phyloP scores from a whole-genome alignment of 768 basidiomycete genomes.

The Serendipita sp. region DNA sequence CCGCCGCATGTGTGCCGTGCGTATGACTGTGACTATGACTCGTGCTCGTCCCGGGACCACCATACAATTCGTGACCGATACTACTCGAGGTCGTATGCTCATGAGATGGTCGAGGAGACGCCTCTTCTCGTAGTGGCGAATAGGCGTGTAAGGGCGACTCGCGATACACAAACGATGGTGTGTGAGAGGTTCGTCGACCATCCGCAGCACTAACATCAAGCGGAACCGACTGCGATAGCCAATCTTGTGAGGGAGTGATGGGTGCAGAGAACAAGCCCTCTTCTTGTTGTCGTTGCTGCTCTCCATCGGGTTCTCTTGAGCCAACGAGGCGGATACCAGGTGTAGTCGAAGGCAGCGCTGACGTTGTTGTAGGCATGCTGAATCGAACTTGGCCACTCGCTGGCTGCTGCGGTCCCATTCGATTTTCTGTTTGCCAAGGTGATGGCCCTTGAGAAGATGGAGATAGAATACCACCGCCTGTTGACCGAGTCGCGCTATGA shows the following conservation, averaged over 20 bases:
- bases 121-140: neutral
- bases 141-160: neutral
- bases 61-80: neutral
- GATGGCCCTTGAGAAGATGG: neutral
- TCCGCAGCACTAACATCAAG: neutral
- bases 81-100: no score
- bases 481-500: neutral
- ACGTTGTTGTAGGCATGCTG: neutral
- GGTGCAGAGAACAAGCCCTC: neutral
- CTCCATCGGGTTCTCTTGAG: no score
- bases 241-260: neutral
- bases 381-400: neutral
- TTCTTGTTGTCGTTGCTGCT: neutral
- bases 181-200: neutral
- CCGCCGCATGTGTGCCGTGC: neutral
- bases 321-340: slow-evolving; percentile 1
- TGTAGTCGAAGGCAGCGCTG: neutral
- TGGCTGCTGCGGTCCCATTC: neutral
- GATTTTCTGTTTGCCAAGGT: neutral
- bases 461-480: neutral
- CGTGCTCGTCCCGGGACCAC: neutral
- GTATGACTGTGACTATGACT: slow-evolving; percentile 2
- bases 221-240: neutral
- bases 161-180: neutral
- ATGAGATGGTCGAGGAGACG: neutral